A percentile compares a stretch with the other conserved stretches of the same genome.
Evolutionary conservation across 441 rosid species (phyloP).

Genomic region (Croton setiger): DNA sequence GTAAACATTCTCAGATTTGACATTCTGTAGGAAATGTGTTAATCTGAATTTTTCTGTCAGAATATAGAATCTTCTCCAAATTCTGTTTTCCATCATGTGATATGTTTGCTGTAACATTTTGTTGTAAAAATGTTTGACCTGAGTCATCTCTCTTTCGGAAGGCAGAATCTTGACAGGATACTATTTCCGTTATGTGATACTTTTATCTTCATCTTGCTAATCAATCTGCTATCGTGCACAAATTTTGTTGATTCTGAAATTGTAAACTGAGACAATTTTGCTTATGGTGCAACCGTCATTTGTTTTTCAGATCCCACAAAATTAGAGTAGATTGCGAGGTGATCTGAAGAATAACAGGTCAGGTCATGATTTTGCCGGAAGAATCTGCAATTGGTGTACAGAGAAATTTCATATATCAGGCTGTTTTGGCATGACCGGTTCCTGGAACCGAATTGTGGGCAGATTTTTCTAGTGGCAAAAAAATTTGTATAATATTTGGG

Average conservation of each 20-base stretch:
- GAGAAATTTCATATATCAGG: constrained; percentile 16
- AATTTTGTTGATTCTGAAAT: neutral
- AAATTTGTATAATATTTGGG: constrained; percentile 37
- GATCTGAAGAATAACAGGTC: constrained; percentile 22
- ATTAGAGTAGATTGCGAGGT: constrained; percentile 29
- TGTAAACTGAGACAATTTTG: neutral
- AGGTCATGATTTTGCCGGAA: constrained; percentile 15
- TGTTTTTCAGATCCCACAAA: constrained; percentile 24
- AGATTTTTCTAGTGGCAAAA: constrained; percentile 19
- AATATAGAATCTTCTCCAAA: too few relatives aligned
- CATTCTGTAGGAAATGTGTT: too few relatives aligned
- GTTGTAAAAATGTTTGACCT: too few relatives aligned
- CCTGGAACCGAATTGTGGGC: constrained; percentile 17
- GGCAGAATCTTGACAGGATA: too few relatives aligned
- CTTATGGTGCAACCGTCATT: neutral
- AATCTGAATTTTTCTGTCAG: too few relatives aligned
- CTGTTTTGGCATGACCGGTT: constrained; percentile 9
- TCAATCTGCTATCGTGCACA: neutral
- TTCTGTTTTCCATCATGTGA: too few relatives aligned
- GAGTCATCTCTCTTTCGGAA: too few relatives aligned
- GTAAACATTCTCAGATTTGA: too few relatives aligned
- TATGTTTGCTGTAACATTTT: too few relatives aligned
- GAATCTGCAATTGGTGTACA: constrained; percentile 33
- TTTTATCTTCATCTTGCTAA: neutral
- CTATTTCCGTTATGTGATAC: neutral